Conservation (phyloP, 106 monocot species). For the Allium fistulosum region DNA sequence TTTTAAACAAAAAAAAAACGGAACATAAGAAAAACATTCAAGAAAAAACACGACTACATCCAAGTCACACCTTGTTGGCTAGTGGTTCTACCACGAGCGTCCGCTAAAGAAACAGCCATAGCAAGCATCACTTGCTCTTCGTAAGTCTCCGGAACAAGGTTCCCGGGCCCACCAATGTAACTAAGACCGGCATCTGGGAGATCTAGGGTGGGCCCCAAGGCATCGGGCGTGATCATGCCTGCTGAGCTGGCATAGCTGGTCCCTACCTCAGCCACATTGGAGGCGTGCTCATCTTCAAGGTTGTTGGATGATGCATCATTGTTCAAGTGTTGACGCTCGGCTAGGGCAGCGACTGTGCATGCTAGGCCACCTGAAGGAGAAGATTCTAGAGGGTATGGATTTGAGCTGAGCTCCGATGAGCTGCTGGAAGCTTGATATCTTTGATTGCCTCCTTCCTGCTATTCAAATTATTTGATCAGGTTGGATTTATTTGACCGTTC, state of each 20-base stretch:
- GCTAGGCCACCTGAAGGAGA: constrained; percentile 42
- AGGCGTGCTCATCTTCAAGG: constrained; percentile 14
- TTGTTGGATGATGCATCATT: constrained; percentile 26
- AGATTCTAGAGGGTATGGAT: constrained; percentile 15
- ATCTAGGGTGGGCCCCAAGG: constrained; percentile 3
- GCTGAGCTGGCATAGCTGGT: constrained; percentile 37
- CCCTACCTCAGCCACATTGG: constrained; percentile 35
- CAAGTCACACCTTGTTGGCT: constrained; percentile 31
- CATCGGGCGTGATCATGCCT: constrained; percentile 10
- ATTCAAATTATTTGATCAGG: no score
- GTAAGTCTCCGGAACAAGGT: constrained; percentile 58
- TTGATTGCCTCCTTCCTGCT: constrained; percentile 31
- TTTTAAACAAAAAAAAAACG: no score
- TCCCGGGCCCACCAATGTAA: background rate
- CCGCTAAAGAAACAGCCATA: constrained; percentile 79
- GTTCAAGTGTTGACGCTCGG: constrained; percentile 36
- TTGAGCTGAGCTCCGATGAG: background rate
- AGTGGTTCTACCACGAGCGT: constrained; percentile 37
- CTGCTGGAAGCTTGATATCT: constrained; percentile 16
- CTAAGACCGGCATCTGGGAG: background rate
- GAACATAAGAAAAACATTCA: background rate
- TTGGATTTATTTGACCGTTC: no score
- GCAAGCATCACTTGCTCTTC: constrained; percentile 95
- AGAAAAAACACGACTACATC: constrained; percentile 14
- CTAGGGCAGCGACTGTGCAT: constrained; percentile 41